A percentile compares a stretch with the other conserved stretches of the same genome.
phyloP scores from a whole-genome alignment of 768 basidiomycete genomes.

The Hygrophoropsis aurantiaca region DNA sequence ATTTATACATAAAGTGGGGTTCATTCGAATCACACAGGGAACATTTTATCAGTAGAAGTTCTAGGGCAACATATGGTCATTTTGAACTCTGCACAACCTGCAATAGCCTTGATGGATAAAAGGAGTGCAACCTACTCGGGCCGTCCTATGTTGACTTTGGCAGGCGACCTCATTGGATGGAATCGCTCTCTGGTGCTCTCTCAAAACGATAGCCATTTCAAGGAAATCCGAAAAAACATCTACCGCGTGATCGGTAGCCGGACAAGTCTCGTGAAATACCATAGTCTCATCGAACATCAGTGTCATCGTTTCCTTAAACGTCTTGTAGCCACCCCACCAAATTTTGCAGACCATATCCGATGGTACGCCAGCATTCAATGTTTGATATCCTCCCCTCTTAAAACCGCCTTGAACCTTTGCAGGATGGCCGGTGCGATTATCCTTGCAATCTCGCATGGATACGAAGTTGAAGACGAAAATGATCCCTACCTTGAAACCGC shows the following conservation, averaged over 20 bases:
- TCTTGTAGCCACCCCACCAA: conserved; percentile 47
- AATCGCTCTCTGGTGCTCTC: not conserved
- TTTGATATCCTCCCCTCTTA: not conserved
- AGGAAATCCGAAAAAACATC: conserved; percentile 2
- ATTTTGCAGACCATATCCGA: conserved; percentile 46
- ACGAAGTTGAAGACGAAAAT: conserved; percentile 24
- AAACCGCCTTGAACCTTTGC: not conserved
- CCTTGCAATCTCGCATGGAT: conserved; percentile 35
- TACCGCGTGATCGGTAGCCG: conserved; percentile 1
- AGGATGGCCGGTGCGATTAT: conserved; percentile 37
- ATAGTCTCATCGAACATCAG: conserved; percentile 47
- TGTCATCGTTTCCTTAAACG: conserved; percentile 47
- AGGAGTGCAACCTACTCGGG: conserved; percentile 49
- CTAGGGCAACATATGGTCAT: conserved; percentile 29
- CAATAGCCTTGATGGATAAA: conserved; percentile 47
- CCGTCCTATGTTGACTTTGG: conserved; percentile 38
- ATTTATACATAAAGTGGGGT: not conserved
- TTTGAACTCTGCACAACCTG: conserved; percentile 37
- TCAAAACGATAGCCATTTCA: conserved; percentile 1
- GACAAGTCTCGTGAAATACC: conserved; percentile 19
- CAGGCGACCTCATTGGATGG: conserved; percentile 1
- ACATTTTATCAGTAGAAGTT: conserved; percentile 27
- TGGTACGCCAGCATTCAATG: conserved; percentile 26
- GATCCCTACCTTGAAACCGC: conserved; percentile 33
- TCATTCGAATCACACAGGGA: conserved; percentile 12